Base-by-base conservation (phyloP, 2,329 filamentous ascomycete species). In the Aspergillus amoenus region DNA sequence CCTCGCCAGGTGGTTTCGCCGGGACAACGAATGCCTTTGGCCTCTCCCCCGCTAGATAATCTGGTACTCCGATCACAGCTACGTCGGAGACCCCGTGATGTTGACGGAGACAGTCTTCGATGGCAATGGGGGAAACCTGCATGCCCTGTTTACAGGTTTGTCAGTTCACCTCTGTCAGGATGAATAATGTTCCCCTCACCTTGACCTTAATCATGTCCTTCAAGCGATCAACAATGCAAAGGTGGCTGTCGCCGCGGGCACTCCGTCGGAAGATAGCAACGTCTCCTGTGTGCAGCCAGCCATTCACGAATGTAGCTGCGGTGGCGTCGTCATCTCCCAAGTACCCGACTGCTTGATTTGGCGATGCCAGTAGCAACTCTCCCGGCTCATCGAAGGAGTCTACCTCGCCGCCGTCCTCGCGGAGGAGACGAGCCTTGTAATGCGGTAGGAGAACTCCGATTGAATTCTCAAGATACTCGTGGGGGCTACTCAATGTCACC, bases 21-120 rank as follows among this genome's bases (percentile, higher is more conserved):
- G 50, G 44, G 18, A 52, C 50, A 21, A 52, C n/a, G 27, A 44
- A 52, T 5, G 50, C 50, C 15, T 52, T 52, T 17, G 50, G 41
- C 18, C 50, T 41, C 41, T 52, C 50, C 41, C 50, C 50, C 17
- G 50, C 9, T 7, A 52, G 24, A n/a, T 52, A 41, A 21, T 52
- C 50, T 2, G 50, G n/a, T 9, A 52, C 50, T 30, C 50, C 50
- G 50, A 52, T 52, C 4, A 52, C 50, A 1, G 50, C 50, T 5
- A 40, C 50, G 30, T 39, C 41, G 0, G 21, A 17, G 50, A 52
- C 32, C 6, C 41, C 50, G 3, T 41, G 50, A 18, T 52, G 50
- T 1, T 41, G 37, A 17, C 44, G 50, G 30, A 52, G 50, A 30
- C 44, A 41, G 27, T 41, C 37, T 39, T 52, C 50, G 41, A 52